These are phyloP conservation scores for Talaromyces amestolkiae DNA, from an alignment of 2,329 filamentous ascomycete species.

Conservation along the genomic window DNA sequence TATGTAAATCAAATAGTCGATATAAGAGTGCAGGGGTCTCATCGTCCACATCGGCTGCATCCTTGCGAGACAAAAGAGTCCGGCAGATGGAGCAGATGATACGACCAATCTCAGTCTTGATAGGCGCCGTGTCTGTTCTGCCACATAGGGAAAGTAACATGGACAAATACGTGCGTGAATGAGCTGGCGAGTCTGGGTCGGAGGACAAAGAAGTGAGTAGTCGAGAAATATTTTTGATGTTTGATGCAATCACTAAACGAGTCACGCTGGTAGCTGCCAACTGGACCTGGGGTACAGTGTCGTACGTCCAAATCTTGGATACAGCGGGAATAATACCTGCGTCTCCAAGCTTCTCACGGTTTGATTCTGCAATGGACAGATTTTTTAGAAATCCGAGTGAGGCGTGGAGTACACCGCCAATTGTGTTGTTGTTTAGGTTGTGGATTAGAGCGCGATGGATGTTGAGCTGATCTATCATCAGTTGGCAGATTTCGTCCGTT, in stretches of 20 bases:
- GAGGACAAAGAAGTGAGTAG: constrained; percentile 34
- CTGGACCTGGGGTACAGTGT: constrained; percentile 46
- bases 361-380: constrained; percentile 45
- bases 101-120: constrained; percentile 49
- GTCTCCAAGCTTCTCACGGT: constrained; percentile 38
- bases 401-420: constrained; percentile 44
- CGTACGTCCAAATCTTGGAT: constrained; percentile 40
- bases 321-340: constrained; percentile 41
- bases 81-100: constrained; percentile 47
- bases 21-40: constrained; percentile 29
- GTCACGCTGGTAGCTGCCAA: constrained; percentile 43
- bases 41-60: constrained; percentile 21
- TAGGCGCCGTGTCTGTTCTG: constrained; percentile 44
- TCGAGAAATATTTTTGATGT: constrained; percentile 37
- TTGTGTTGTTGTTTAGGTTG: constrained; percentile 36
- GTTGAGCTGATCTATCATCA: constrained; percentile 39
- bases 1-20: constrained; percentile 36
- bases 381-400: constrained; percentile 50
- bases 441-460: constrained; percentile 43
- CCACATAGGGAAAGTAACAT: constrained; percentile 42
- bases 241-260: constrained; percentile 40
- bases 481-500: constrained; percentile 42
- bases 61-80: constrained; percentile 32
- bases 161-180: constrained; percentile 39
- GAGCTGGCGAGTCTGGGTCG: constrained; percentile 29